Evolutionary conservation across 306 rosid genomes (phyloP), one percentile per base, ranked within the genome.

Genomic region (Dalbergia cochinchinensis): DNA sequence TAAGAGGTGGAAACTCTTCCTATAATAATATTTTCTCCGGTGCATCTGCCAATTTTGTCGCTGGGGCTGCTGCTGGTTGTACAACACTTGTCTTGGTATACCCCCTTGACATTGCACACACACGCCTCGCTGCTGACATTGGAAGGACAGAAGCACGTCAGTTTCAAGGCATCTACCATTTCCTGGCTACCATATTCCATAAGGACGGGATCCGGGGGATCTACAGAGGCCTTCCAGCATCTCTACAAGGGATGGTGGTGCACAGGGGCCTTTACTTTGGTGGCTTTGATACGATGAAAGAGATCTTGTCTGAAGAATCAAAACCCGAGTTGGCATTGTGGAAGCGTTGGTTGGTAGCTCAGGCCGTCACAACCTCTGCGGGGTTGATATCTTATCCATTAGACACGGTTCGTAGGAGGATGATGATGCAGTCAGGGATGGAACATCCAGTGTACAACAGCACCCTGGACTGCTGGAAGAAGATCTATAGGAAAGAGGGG

Each of bases 341-440:
- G 96, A 86, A 91, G 83, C 94, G 98, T 0, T 95, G 98, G 98
- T 65, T 80, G 41, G 96, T 87, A 69, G 99, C 98, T 83, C 98
- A 93, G 88, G 99, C 87, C 2, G 98, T 93, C 63, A 93, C 98
- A 22, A 93, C 99, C 14, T 89, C 98, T 1, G 98, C 99, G 2
- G 96, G 99, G 59, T 65, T 93, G 85, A 35, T 93, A 77, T 95
- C 98, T 13, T 95, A 95, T 83, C 98, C 99, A 0, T 68, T 95
- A 74, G 98, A 95, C 81, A 95, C 99, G 0, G 97, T 93, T 76
- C 85, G 99, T 8, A 85, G 99, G 91, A 90, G 99, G 71, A 95
- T 95, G 96, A 95, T 95, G 99, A 95, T 95, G 98, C 99, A 95
- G 78, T 95, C 98, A 5, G 99, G 99, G n/a, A 62, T 83, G 89